phyloP scores from a whole-genome alignment of 495 filamentous ascomycete species.

The Friedmanniomyces simplex region DNA sequence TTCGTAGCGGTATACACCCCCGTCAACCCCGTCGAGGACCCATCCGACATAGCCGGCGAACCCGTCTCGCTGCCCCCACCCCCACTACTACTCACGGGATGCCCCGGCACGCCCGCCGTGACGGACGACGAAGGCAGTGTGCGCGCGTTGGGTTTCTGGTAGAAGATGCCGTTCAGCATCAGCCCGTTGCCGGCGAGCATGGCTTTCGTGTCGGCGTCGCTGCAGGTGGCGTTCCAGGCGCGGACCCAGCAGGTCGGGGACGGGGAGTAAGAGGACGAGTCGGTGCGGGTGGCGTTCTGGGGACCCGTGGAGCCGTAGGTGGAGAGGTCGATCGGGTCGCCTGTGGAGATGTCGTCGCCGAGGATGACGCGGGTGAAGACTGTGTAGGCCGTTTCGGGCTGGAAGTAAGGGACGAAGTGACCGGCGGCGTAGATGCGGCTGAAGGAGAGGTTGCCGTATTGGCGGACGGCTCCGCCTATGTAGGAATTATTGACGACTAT shows the following conservation, averaged over 20 bases:
- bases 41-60: background rate
- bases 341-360: conserved; percentile 34
- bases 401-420: conserved; percentile 33
- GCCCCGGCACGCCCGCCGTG: conserved; percentile 29
- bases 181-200: conserved; percentile 36
- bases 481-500: conserved; percentile 40
- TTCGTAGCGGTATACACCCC: conserved; percentile 33
- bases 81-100: conserved; percentile 6
- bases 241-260: conserved; percentile 48
- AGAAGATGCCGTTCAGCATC: conserved; percentile 42
- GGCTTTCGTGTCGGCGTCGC: conserved; percentile 34
- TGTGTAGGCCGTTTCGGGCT: conserved; percentile 34
- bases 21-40: conserved; percentile 15
- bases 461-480: conserved; percentile 31
- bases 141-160: conserved; percentile 32
- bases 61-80: conserved; percentile 4
- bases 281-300: conserved; percentile 39
- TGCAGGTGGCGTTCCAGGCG: conserved; percentile 41
- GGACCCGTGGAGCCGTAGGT: conserved; percentile 45
- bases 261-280: conserved; percentile 20
- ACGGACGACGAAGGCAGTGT: conserved; percentile 30
- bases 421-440: conserved; percentile 33
- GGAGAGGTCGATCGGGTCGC: conserved; percentile 38
- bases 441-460: conserved; percentile 35
- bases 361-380: conserved; percentile 32